Evolutionary conservation across 768 basidiomycete genomes (phyloP), one percentile per base, ranked within the genome.

Genomic region (Naganishia randhawae): DNA sequence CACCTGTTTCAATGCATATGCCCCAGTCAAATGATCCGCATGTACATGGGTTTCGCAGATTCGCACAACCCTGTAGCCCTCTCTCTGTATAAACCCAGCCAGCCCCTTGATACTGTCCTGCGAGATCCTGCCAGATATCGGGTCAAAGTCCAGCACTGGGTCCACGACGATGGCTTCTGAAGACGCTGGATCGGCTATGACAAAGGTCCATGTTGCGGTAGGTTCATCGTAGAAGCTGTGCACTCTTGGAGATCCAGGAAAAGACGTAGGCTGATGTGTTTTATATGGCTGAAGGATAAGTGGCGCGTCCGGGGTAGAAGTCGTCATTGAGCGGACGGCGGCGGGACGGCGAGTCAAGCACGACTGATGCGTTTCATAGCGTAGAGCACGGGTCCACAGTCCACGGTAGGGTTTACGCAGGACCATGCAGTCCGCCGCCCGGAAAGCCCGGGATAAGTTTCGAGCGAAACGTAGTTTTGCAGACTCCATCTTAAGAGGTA

Each of bases 41-140:
- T 77, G 76, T 1, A 74, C 74, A 53, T 77, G 76, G 17, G 73
- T 77, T 68, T 77, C 76, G n/a, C 75, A 45, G 25, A 77, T 69
- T 10, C 69, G 63, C 0, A 50, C 61, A 16, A 77, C 67, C 14
- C 1, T 41, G 42, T 70, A 68, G 0, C 57, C 71, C n/a, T 70
- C 13, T 1, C 68, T 42, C 17, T 63, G 25, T 27, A 73, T 48
- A 35, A 75, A 77, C 14, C 50, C 69, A 19, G 69, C 25, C 1
- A 77, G 50, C 0, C 67, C 71, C 27, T 70, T 67, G 3, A 71
- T 73, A n/a, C 71, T 66, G 9, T 68, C 35, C 6, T 72, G 72
- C 16, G 65, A 61, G 27, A 77, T 63, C 31, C 37, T 42, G 10
- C 70, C 69, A 0, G 72, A 69, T 9, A 63, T 32, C 0, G 69